These are phyloP conservation scores for Lobulomyces angularis DNA, from an alignment of 192 early-diverging fungal species.

Conservation along the genomic window DNA sequence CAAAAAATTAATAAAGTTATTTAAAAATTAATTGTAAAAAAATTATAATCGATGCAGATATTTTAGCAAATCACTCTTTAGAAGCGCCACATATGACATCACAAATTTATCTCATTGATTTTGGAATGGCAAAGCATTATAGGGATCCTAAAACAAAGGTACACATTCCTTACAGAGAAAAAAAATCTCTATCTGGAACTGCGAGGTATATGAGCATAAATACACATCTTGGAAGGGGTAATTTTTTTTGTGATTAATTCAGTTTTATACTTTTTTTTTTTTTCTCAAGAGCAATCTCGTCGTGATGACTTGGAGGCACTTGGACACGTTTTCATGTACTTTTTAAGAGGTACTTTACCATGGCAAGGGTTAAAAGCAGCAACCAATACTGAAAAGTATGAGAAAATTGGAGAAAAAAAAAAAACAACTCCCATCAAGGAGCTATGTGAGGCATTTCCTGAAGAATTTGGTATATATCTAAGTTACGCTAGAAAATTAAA, in stretches of 20 bases:
- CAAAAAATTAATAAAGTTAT: neutral
- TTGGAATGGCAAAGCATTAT: conserved; percentile 98
- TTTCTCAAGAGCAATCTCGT: conserved; percentile 78
- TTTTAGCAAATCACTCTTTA: conserved; percentile 37
- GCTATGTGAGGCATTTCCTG: conserved; percentile 80
- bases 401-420: conserved; percentile 98
- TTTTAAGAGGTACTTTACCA: conserved; percentile 81
- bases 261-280: conserved; percentile 3
- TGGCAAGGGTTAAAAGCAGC: conserved; percentile 98
- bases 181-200: conserved; percentile 87
- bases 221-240: conserved; percentile 89
- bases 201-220: conserved; percentile 98
- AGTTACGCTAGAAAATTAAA: conserved; percentile 80
- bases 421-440: conserved; percentile 79
- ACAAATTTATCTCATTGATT: conserved; percentile 83
- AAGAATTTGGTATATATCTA: conserved; percentile 84
- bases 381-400: conserved; percentile 98
- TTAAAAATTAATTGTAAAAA: too few relatives aligned
- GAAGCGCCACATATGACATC: conserved; percentile 43
- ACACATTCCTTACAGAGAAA: conserved; percentile 95
- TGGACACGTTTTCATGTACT: conserved; percentile 98
- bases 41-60: too few relatives aligned
- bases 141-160: conserved; percentile 90
- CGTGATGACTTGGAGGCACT: conserved; percentile 95
- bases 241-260: neutral